Evolutionary conservation across 805 yeast species (phyloP), one percentile per base, ranked within the genome.

Genomic region (Saccharomycopsis synnaedendra): DNA sequence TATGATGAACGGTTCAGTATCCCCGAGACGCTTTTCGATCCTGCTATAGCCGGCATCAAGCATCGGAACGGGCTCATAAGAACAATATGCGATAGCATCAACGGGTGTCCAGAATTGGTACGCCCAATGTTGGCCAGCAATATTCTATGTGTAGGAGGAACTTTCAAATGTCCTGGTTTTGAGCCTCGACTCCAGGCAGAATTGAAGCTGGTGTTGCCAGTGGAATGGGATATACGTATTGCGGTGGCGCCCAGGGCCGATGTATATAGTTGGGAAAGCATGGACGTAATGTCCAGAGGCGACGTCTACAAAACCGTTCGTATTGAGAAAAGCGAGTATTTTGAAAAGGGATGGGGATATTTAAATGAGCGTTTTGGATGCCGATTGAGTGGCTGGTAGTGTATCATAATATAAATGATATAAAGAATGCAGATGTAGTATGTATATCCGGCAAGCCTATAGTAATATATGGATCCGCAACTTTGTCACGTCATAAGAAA

Each of bases 1-100:
- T 72, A 70, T 30, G 97, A 90, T 61, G 99, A 93, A 62, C 65
- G 96, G 48, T 90, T 93, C 63, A 72, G 85, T 1, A 76, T 85
- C 2, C 96, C 97, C 0, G 99, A 93, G 59, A 69, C 85, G 1
- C 68, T 85, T 35, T 89, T 86, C 62, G 88, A 82, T 56, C 98
- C 99, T 0, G 85, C 80, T 51, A 79, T 85, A 47, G 72, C 85
- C 1, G 87, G 85, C 9, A 68, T 90, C 33, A 75, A 80, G 54
- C 73, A 69, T 48, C 81, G 88, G 55, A 79, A 90, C 0, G 97
- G 96, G 9, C 63, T 94, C 27, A 74, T 82, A 0, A 83, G 78
- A 50, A 70, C 83, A 0, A 75, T 86, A 2, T 75, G 81, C 40
- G 87, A 85, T 51, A 68, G 85, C 32, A 68, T 93, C 4, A 69